These are phyloP conservation scores for Xylaria scruposa DNA, from an alignment of 495 filamentous ascomycete genomes.

Conservation along the genomic window DNA sequence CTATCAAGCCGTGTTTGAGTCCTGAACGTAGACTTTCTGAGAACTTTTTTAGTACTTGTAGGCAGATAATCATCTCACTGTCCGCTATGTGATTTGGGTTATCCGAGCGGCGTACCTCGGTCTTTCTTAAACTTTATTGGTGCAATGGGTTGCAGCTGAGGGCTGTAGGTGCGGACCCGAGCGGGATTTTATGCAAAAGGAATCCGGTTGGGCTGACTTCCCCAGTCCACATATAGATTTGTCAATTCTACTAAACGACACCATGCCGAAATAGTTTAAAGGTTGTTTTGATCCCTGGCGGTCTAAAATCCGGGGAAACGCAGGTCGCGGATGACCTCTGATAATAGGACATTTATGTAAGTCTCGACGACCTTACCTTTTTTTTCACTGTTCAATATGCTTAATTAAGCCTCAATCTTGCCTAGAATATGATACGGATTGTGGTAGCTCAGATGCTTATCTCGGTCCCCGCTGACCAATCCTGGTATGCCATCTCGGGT, in stretches of 20 bases:
- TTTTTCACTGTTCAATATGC: not conserved
- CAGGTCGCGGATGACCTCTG: not conserved
- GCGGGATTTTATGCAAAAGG: not conserved
- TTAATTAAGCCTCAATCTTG: not conserved
- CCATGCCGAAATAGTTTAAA: not conserved
- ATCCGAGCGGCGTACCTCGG: not conserved
- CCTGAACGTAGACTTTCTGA: too few species aligned
- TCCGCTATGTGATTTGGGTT: not conserved
- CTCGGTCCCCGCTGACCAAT: not conserved
- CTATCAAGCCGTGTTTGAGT: too few species aligned
- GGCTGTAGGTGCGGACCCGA: not conserved
- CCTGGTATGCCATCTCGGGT: constrained; percentile 2
- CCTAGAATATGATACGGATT: not conserved
- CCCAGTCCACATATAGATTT: not conserved
- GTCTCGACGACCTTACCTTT: not conserved
- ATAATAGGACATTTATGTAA: not conserved
- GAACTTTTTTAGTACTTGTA: not conserved
- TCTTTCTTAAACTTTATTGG: not conserved
- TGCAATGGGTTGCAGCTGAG: not conserved
- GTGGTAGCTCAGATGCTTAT: not conserved
- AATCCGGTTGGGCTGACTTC: not conserved
- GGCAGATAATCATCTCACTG: not conserved
- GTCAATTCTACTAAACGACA: not conserved
- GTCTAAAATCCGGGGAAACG: not conserved
- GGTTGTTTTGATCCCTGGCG: not conserved